A percentile compares a stretch with the other conserved stretches of the same genome.
Conservation (phyloP, 257 asterid species). For the Lycium ferocissimum region DNA sequence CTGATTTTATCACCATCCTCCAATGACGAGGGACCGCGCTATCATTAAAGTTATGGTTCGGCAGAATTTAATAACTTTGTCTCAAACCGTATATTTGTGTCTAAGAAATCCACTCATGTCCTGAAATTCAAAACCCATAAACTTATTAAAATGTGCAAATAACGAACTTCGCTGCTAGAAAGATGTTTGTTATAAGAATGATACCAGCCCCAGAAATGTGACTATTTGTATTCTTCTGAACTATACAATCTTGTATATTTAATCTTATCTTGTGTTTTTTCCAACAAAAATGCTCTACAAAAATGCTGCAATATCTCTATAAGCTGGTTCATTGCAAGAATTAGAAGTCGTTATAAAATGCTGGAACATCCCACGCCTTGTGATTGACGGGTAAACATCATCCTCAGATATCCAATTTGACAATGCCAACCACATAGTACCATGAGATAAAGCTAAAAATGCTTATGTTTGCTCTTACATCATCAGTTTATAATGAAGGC, state of each 20-base stretch:
- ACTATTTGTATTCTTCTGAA: background rate
- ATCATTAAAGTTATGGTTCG: background rate
- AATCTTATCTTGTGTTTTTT: slow-evolving; percentile 5
- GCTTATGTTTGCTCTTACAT: slow-evolving; percentile 31
- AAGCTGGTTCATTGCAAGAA: background rate
- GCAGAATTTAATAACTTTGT: background rate
- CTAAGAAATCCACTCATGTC: background rate
- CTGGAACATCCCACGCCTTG: background rate
- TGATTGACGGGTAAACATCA: background rate
- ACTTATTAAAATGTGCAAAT: background rate
- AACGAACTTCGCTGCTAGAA: no score
- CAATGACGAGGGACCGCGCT: background rate
- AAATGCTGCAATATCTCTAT: background rate
- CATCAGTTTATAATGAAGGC: background rate
- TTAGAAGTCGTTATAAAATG: slow-evolving; percentile 1
- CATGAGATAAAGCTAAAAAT: background rate
- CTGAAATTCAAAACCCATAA: background rate
- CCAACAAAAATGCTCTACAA: background rate
- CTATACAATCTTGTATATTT: background rate
- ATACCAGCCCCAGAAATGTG: background rate
- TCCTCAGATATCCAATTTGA: background rate
- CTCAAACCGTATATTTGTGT: background rate
- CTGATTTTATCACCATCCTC: background rate
- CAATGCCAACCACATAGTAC: background rate
- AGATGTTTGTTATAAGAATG: background rate